phyloP scores from a whole-genome alignment of 202 grass and related monocot species.

The Saccharum hybrid region DNA sequence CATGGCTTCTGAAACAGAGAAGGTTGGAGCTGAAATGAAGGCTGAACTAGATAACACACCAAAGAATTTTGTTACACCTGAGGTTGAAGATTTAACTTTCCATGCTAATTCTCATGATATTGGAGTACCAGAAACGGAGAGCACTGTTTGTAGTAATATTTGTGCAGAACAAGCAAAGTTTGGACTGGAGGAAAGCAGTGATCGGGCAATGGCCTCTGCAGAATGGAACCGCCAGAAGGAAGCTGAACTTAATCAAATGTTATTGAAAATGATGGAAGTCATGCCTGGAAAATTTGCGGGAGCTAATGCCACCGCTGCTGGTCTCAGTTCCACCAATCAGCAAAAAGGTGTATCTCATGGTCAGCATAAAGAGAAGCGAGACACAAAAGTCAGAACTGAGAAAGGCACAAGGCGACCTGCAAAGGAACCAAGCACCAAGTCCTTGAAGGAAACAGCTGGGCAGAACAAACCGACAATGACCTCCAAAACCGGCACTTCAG shows the following conservation, averaged over 20 bases:
- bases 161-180: constrained; percentile 50
- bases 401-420: constrained; percentile 61
- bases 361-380: constrained; percentile 75
- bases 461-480: constrained; percentile 57
- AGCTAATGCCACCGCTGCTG: constrained; percentile 42
- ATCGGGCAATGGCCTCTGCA: constrained; percentile 63
- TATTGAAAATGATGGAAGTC: constrained; percentile 95
- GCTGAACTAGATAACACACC: constrained; percentile 37
- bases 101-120: constrained; percentile 39
- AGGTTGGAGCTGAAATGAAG: constrained; percentile 54
- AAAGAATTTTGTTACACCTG: constrained; percentile 33
- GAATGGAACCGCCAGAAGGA: constrained; percentile 98
- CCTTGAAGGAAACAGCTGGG: constrained; percentile 55
- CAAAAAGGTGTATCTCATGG: constrained; percentile 55
- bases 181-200: constrained; percentile 59
- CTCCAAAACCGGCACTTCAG: constrained; percentile 51
- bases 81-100: constrained; percentile 32
- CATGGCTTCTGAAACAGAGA: constrained; percentile 48
- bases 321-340: constrained; percentile 57
- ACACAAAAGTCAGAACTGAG: constrained; percentile 63
- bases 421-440: constrained; percentile 57
- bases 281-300: constrained; percentile 72
- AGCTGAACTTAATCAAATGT: constrained; percentile 95
- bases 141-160: constrained; percentile 34
- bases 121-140: constrained; percentile 49